Percentiles rank a stretch among this genome's conserved stretches.
Conservation (phyloP, 176 grass and related monocot species). For the Ensete ventricosum region DNA sequence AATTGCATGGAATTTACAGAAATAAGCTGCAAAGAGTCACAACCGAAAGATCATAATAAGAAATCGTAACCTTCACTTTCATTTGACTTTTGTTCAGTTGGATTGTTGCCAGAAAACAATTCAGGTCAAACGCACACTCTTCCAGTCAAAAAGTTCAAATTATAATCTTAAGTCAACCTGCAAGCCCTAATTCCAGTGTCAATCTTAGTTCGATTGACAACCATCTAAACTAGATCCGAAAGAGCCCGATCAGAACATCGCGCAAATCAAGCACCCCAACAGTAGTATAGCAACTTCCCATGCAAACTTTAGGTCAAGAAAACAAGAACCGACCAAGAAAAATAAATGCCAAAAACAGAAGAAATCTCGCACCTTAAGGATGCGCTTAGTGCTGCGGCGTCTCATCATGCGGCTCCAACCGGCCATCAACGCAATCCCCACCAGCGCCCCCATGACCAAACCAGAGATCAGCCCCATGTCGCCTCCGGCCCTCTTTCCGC, state of each 20-base stretch:
- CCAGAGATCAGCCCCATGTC: slow-evolving; percentile 84
- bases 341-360: not conserved
- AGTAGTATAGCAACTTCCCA: not conserved
- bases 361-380: slow-evolving; percentile 34
- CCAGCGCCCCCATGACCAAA: slow-evolving; percentile 55
- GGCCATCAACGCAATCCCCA: slow-evolving; percentile 66
- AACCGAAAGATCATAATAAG: not conserved
- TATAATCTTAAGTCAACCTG: not conserved
- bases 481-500: not conserved
- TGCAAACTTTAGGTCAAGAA: slow-evolving; percentile 8
- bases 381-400: slow-evolving; percentile 51
- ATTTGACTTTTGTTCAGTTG: not conserved
- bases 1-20: not conserved
- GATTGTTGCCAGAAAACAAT: not conserved
- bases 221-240: not conserved
- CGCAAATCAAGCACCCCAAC: not conserved
- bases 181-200: not conserved
- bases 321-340: not conserved
- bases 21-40: not conserved
- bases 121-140: not conserved
- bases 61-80: not conserved
- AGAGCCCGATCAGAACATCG: not conserved
- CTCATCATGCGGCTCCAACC: slow-evolving; percentile 61
- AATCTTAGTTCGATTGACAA: not conserved
- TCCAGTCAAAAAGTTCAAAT: not conserved